Evolutionary conservation across 1,284 basidiomycete species (phyloP).

Genomic region (Coniferiporia weirii): DNA sequence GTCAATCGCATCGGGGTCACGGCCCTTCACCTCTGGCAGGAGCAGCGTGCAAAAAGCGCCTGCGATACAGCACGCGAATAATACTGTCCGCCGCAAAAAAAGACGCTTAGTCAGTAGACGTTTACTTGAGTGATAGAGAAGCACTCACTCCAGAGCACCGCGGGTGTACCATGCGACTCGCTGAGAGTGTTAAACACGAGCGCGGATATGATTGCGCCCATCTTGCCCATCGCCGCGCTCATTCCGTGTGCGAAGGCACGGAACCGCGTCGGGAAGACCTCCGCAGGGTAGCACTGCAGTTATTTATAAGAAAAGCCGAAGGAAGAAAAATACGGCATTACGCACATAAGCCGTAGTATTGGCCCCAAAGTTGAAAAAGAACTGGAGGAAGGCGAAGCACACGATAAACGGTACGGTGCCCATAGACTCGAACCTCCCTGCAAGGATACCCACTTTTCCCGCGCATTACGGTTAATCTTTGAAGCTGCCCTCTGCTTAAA

Average conservation of each 20-base stretch:
- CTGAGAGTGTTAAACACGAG: conserved; percentile 73
- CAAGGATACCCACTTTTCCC: conserved; percentile 52
- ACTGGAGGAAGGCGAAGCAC: conserved; percentile 64
- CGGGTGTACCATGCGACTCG: conserved; percentile 56
- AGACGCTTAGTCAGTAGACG: conserved; percentile 22
- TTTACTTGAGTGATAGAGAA: background rate
- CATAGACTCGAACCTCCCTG: conserved; percentile 60
- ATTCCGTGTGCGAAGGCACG: conserved; percentile 78
- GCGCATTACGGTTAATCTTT: background rate
- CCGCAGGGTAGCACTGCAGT: conserved; percentile 63
- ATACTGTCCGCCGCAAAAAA: conserved; percentile 36
- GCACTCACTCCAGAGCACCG: conserved; percentile 57
- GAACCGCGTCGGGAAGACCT: conserved; percentile 86
- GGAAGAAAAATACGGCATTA: conserved; percentile 12
- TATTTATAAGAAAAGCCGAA: conserved; percentile 18
- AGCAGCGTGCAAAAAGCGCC: conserved; percentile 66
- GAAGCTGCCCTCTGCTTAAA: background rate
- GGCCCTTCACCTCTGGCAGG: conserved; percentile 72
- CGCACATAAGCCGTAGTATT: conserved; percentile 68
- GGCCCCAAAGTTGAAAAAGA: conserved; percentile 84
- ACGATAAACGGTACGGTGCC: conserved; percentile 63
- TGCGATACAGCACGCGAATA: conserved; percentile 53
- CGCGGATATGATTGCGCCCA: conserved; percentile 78
- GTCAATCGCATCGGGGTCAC: conserved; percentile 64
- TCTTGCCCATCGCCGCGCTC: conserved; percentile 74